A percentile compares a stretch with the other conserved stretches of the same genome.
Conservation (phyloP, 2,329 filamentous ascomycete species). For the Microcyclospora tardicrescens region DNA sequence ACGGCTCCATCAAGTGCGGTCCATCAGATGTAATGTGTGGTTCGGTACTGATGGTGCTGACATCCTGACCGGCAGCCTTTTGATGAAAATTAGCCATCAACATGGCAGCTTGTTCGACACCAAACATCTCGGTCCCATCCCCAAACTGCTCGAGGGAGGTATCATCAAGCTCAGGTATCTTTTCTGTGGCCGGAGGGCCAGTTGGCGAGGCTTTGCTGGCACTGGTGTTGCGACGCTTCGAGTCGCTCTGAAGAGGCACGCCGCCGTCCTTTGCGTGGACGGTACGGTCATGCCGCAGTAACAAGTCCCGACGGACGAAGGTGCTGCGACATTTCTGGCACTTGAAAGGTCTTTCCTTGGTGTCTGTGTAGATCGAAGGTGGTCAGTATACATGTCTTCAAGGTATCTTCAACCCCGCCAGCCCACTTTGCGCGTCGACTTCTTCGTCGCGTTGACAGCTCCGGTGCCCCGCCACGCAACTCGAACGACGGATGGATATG, state of each 20-base stretch:
- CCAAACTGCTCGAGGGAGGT: conserved; percentile 86
- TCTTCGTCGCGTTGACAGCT: conserved; percentile 3
- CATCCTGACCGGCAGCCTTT: conserved; percentile 54
- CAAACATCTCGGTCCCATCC: conserved; percentile 80
- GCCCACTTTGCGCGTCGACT: conserved; percentile 9
- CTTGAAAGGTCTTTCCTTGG: conserved; percentile 97
- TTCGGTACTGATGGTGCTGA: conserved; percentile 37
- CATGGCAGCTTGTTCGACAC: conserved; percentile 96
- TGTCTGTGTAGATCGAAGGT: conserved; percentile 47
- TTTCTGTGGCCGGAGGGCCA: conserved; percentile 43
- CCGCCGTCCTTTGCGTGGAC: conserved; percentile 98
- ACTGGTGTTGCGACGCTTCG: conserved; percentile 56
- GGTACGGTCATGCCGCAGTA: conserved; percentile 92
- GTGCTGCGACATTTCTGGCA: conserved; percentile 97
- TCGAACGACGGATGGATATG: conserved; percentile 3
- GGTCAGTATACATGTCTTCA: background rate
- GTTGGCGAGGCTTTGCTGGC: conserved; percentile 26
- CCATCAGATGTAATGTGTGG: conserved; percentile 62
- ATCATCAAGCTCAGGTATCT: conserved; percentile 71
- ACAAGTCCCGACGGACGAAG: conserved; percentile 90
- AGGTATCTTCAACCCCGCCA: conserved; percentile 11
- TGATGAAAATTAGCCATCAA: conserved; percentile 96
- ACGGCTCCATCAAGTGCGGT: conserved; percentile 61
- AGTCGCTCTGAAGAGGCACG: conserved; percentile 83
- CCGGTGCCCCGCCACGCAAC: conserved; percentile 1